These are phyloP conservation scores for Letharia columbiana DNA, from an alignment of 495 filamentous ascomycete species.

Conservation along the genomic window DNA sequence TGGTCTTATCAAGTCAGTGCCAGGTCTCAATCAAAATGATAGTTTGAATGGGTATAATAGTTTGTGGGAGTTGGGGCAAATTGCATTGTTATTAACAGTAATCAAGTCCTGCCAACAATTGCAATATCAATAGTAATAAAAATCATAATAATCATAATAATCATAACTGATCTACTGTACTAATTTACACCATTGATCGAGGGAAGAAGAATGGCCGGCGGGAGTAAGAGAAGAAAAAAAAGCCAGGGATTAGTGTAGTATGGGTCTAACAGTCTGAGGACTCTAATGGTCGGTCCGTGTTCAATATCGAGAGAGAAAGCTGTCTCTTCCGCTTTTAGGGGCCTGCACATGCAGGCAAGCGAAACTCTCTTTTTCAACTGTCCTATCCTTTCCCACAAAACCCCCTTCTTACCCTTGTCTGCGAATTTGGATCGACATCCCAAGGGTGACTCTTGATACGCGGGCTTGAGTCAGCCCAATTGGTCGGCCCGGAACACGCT, in stretches of 20 bases:
- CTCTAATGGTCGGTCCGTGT: constrained; percentile 17
- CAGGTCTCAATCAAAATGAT: background rate
- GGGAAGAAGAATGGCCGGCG: constrained; percentile 11
- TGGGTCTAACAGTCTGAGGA: background rate
- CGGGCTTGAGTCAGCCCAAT: constrained; percentile 19
- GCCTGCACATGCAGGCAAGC: constrained; percentile 20
- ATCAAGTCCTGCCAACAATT: background rate
- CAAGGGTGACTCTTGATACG: constrained; percentile 13
- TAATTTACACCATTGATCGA: constrained; percentile 5
- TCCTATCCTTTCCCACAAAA: background rate
- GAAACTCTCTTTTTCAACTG: constrained; percentile 4
- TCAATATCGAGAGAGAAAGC: constrained; percentile 8
- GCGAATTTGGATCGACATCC: constrained; percentile 13
- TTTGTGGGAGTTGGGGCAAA: background rate
- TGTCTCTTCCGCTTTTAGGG: constrained; percentile 22
- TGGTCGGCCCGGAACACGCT: constrained; percentile 18
- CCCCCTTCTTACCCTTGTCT: constrained; percentile 8
- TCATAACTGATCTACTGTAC: background rate
- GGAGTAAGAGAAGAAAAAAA: constrained; percentile 15
- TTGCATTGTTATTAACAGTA: constrained; percentile 3
- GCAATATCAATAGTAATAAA: too few relatives aligned
- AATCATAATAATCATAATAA: too few relatives aligned
- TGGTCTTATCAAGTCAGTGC: constrained; percentile 7
- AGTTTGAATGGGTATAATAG: background rate
- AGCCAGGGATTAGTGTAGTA: background rate